Base-by-base conservation (phyloP, 2,329 filamentous ascomycete species). In the Claviceps pusilla region DNA sequence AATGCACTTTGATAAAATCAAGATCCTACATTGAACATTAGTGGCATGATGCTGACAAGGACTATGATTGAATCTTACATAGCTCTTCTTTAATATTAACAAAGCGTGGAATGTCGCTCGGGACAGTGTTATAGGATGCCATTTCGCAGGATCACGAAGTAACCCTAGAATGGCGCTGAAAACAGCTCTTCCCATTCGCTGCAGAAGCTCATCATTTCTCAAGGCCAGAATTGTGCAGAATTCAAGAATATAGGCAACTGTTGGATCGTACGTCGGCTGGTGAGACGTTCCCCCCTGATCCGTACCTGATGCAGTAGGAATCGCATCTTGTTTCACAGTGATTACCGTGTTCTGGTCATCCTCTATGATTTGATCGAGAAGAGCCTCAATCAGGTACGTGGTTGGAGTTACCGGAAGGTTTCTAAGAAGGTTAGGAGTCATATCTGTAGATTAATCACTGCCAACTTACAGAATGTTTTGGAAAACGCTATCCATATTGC, bases 1-100 rank as follows among this genome's bases (percentile, higher is more conserved):
- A 87, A 1, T 93, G 93, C 1, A 90, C 87, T 55, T 93, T 87
- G 63, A 96, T 84, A 66, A 93, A 95, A 62, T 94, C 87, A 63
- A 91, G 82, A 60, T 95, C 86, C 86, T 90, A 60, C 52, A 50
- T 47, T 50, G 45, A 11, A 33, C 61, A 54, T 68, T 48, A 68
- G 61, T 41, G 37, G 28, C 31, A n/a, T 11, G 12, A 37, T 37
- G 19, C 29, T 9, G 5, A 35, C 43, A 11, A 33, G 16, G 11
- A 2, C 31, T 12, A 37, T 14, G 31, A 24, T 6, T 19, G 19
- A 4, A n/a, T 73, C 85, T 72, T 76, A 90, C 87, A 69, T 95
- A 94, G 72, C 89, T 91, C 24, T 85, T 80, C 60, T 87, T 84
- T 43, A 98, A 74, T 46, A 97, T 72, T 59, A 79, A 84, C 54